Evolutionary conservation across 768 basidiomycete genomes (phyloP).

Genomic region (Pluteus cervinus): DNA sequence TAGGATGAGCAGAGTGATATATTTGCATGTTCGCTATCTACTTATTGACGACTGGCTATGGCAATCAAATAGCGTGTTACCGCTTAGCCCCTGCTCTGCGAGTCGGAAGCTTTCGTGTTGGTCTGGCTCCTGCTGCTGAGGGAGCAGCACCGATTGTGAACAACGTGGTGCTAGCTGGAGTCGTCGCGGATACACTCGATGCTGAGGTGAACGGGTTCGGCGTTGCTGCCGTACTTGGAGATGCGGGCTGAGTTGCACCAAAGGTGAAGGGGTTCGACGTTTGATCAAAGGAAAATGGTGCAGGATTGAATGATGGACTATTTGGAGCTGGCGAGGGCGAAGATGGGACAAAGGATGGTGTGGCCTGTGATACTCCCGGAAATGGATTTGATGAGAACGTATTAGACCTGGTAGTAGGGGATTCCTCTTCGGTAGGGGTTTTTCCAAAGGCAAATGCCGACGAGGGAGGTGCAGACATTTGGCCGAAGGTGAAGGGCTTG

Average conservation of each 20-base stretch:
- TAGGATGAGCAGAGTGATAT: slow-evolving; percentile 3
- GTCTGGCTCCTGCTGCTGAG: slow-evolving; percentile 24
- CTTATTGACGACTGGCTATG: no score
- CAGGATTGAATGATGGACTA: slow-evolving; percentile 31
- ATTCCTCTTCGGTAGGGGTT: no score
- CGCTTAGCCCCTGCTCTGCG: slow-evolving; percentile 36
- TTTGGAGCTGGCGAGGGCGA: slow-evolving; percentile 12
- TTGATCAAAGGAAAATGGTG: slow-evolving; percentile 44
- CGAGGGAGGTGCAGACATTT: no score
- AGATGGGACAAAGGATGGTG: slow-evolving; percentile 7
- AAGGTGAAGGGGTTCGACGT: slow-evolving; percentile 40
- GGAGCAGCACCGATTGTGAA: slow-evolving; percentile 62
- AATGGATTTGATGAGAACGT: slow-evolving; percentile 39
- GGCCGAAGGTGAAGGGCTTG: slow-evolving; percentile 15
- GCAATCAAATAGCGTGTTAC: slow-evolving; percentile 11
- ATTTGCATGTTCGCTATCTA: slow-evolving; percentile 3
- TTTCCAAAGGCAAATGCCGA: slow-evolving; percentile 41
- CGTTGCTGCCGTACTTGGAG: slow-evolving; percentile 33
- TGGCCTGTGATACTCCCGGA: slow-evolving; percentile 20
- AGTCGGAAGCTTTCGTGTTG: slow-evolving; percentile 45
- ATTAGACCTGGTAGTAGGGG: slow-evolving; percentile 21
- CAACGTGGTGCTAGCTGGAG: slow-evolving; percentile 33
- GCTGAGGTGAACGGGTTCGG: slow-evolving; percentile 36
- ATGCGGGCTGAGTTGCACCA: slow-evolving; percentile 53
- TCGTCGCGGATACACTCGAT: slow-evolving; percentile 36